Base-by-base conservation (phyloP, 306 rosid genomes). In the Morella rubra region DNA sequence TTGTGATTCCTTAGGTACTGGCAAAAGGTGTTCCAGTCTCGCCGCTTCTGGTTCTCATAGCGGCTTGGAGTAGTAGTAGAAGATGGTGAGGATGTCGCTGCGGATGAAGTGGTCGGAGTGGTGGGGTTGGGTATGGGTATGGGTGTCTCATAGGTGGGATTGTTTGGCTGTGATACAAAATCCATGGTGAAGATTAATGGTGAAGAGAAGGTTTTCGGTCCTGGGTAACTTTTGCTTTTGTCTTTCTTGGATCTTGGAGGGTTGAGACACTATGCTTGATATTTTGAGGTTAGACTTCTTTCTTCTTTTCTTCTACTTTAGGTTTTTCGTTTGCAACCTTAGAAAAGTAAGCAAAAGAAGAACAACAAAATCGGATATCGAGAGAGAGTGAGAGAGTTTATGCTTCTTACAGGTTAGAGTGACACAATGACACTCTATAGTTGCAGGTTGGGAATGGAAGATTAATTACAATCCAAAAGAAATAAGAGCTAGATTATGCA, bases 1-100 rank as follows among this genome's bases (percentile, higher is more conserved):
- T 89, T 82, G 56, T 95, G 97, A 87, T 90, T 95, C 0, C 92
- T 73, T 1, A 95, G 86, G 77, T 92, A 95, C 69, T 95, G 98
- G 84, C 98, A 90, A 83, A 92, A 95, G 4, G 97, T 95, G 90
- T 89, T 95, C 98, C 98, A 95, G 77, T 95, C 98, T 44, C 98
- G 76, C 73, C 97, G 59, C 79, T 95, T 95, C 44, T 95, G 98
- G 82, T 91, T 90, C 91, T 95, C 98, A 18, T 95, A 95, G 15
- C 98, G 87, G 84, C 93, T 93, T 0, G 97, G 96, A 4, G 91
- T 79, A 5, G 80, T 69, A 58, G 73, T 45, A 0, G 85, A 60
- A 18, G 81, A 44, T 27, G 79, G 18, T 24, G 64, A 37, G 0
- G 82, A 22, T 44, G 79, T 19, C 5, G 82, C 37, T 9, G 75